These are phyloP conservation scores for Plenodomus lindquistii DNA, from an alignment of 2,329 filamentous ascomycete species.

Conservation along the genomic window DNA sequence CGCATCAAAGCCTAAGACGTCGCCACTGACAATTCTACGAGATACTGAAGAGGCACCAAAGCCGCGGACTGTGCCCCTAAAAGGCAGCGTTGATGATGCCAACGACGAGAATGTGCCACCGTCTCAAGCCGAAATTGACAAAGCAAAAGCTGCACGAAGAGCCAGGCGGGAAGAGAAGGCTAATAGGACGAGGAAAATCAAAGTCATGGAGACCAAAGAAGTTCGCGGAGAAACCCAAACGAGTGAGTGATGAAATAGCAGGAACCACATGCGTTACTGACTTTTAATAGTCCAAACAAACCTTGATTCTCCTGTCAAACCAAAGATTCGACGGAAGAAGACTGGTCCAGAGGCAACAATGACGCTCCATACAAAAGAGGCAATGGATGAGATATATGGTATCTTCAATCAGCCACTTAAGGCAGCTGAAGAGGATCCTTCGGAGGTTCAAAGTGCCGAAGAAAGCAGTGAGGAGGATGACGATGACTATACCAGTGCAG, in stretches of 20 bases:
- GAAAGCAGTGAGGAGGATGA: constrained; percentile 68
- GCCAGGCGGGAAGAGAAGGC: constrained; percentile 54
- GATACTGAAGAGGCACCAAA: constrained; percentile 19
- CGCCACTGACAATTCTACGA: constrained; percentile 22
- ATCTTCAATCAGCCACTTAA: constrained; percentile 89
- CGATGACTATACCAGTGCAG: constrained; percentile 76
- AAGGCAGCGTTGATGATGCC: constrained; percentile 39
- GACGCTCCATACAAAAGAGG: constrained; percentile 93
- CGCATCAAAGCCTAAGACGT: constrained; percentile 11
- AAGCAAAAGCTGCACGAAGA: constrained; percentile 59
- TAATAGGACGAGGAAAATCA: constrained; percentile 62
- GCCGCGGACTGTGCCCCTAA: constrained; percentile 36
- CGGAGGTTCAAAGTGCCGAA: constrained; percentile 66
- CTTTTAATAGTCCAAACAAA: constrained; percentile 78
- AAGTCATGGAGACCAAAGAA: constrained; percentile 68
- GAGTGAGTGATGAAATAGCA: constrained; percentile 60
- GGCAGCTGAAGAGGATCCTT: constrained; percentile 49
- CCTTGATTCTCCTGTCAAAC: constrained; percentile 79
- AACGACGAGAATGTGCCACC: constrained; percentile 55
- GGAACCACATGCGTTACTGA: constrained; percentile 15
- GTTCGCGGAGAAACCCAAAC: constrained; percentile 87
- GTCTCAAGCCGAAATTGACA: constrained; percentile 55
- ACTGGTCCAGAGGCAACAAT: constrained; percentile 83
- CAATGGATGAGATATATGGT: constrained; percentile 95
- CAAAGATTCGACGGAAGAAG: constrained; percentile 75